Evolutionary conservation across 2,329 filamentous ascomycete genomes (phyloP).

Genomic region (Hypoxylon sp.): DNA sequence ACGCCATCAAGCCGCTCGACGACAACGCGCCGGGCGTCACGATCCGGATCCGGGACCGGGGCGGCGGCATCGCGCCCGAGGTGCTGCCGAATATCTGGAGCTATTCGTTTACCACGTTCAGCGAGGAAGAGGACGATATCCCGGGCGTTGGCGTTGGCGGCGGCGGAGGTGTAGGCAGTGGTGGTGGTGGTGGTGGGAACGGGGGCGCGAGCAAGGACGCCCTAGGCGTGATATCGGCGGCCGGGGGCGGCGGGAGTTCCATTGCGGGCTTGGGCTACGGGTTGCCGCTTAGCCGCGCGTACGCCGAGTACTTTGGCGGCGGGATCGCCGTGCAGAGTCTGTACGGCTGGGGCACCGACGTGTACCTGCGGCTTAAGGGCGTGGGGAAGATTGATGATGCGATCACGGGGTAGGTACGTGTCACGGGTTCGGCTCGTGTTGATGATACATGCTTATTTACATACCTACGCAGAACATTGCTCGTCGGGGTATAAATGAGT

Average conservation of each 20-base stretch:
- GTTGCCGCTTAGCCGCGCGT: constrained; percentile 88
- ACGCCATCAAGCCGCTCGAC: constrained; percentile 70
- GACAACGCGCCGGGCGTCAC: constrained; percentile 87
- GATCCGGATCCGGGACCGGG: constrained; percentile 94
- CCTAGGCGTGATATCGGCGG: constrained; percentile 80
- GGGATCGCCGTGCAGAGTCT: constrained; percentile 95
- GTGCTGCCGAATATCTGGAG: constrained; percentile 93
- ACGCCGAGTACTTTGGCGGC: constrained; percentile 98
- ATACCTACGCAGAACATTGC: neutral
- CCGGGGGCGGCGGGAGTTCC: constrained; percentile 80
- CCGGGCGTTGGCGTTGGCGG: constrained; percentile 61
- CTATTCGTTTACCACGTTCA: constrained; percentile 97
- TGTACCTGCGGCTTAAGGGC: constrained; percentile 76
- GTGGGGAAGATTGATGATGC: constrained; percentile 66
- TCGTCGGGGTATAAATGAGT: neutral
- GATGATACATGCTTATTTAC: neutral
- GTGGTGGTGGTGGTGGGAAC: constrained; percentile 57
- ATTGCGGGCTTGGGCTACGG: constrained; percentile 96
- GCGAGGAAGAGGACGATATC: constrained; percentile 73
- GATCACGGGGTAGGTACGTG: constrained; percentile 6
- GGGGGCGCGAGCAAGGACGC: constrained; percentile 69
- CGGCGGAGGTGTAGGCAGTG: constrained; percentile 53
- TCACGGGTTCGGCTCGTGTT: neutral
- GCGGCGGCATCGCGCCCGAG: constrained; percentile 90
- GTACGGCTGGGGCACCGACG: constrained; percentile 89